A percentile compares a stretch with the other conserved stretches of the same genome.
phyloP scores from a whole-genome alignment of 306 rosid species.

The Parietaria judaica region DNA sequence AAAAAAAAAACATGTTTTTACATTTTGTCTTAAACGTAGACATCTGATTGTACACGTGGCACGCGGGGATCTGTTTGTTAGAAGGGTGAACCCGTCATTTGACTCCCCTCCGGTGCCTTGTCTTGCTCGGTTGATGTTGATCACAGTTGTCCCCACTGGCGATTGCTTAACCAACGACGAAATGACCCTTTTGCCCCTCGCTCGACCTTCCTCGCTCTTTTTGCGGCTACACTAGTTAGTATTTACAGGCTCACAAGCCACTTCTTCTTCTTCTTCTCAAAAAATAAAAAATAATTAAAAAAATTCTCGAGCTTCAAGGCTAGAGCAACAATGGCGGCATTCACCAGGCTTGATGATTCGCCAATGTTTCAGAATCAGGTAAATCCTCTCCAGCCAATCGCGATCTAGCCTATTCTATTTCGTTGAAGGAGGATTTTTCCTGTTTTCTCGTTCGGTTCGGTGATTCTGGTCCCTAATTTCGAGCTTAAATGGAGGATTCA shows the following conservation, averaged over 20 bases:
- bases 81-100: neutral
- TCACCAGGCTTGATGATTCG: constrained; percentile 87
- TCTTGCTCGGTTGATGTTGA: neutral
- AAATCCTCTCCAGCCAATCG: neutral
- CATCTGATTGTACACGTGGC: neutral
- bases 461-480: neutral
- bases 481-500: neutral
- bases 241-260: neutral
- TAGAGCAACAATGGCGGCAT: constrained; percentile 55
- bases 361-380: constrained; percentile 99
- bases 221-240: too few species aligned
- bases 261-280: constrained; percentile 5
- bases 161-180: neutral
- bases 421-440: neutral
- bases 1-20: too few species aligned
- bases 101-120: neutral
- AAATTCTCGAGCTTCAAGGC: neutral
- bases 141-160: neutral
- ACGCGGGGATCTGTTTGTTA: neutral
- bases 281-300: neutral
- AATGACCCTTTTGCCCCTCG: neutral
- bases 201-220: neutral
- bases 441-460: neutral
- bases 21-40: too few species aligned
- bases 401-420: neutral